A percentile compares a stretch with the other conserved stretches of the same genome.
phyloP scores from a whole-genome alignment of 2,329 filamentous ascomycete species.

The Sporothrix mexicana region DNA sequence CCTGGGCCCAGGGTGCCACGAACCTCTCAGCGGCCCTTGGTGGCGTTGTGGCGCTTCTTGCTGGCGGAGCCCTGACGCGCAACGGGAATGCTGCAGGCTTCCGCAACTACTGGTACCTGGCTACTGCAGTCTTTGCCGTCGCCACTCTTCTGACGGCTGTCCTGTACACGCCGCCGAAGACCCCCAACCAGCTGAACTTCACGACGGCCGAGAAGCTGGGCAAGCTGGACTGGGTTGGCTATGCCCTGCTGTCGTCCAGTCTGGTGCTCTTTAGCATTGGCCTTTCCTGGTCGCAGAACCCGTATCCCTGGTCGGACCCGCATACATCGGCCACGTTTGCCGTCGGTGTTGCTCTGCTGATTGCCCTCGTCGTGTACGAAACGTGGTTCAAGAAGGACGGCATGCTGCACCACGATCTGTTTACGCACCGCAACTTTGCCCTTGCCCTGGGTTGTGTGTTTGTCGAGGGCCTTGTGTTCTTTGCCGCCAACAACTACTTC shows the following conservation, averaged over 20 bases:
- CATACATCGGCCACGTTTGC: constrained; percentile 48
- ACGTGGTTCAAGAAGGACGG: constrained; percentile 47
- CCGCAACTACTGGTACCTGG: constrained; percentile 47
- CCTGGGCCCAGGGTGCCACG: constrained; percentile 46
- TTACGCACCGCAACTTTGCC: constrained; percentile 47
- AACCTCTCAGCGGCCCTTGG: constrained; percentile 45
- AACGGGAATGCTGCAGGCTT: constrained; percentile 45
- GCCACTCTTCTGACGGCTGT: constrained; percentile 42
- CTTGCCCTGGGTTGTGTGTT: constrained; percentile 47
- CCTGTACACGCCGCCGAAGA: constrained; percentile 46
- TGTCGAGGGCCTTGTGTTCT: constrained; percentile 49
- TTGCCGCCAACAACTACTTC: constrained; percentile 52
- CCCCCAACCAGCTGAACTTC: constrained; percentile 41
- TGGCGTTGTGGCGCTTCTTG: constrained; percentile 44
- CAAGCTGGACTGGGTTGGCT: constrained; percentile 50
- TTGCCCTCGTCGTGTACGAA: constrained; percentile 46
- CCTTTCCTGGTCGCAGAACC: constrained; percentile 49
- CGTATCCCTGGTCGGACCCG: constrained; percentile 48
- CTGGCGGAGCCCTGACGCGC: constrained; percentile 46
- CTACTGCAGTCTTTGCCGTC: constrained; percentile 42
- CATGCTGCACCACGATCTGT: constrained; percentile 51
- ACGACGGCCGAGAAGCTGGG: constrained; percentile 44
- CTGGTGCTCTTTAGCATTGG: constrained; percentile 49
- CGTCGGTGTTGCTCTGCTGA: constrained; percentile 42
- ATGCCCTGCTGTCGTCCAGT: constrained; percentile 45